Evolutionary conservation across 768 basidiomycete species (phyloP), one percentile per base, ranked within the genome.

Genomic region (Leccinum olivaceopallidum): DNA sequence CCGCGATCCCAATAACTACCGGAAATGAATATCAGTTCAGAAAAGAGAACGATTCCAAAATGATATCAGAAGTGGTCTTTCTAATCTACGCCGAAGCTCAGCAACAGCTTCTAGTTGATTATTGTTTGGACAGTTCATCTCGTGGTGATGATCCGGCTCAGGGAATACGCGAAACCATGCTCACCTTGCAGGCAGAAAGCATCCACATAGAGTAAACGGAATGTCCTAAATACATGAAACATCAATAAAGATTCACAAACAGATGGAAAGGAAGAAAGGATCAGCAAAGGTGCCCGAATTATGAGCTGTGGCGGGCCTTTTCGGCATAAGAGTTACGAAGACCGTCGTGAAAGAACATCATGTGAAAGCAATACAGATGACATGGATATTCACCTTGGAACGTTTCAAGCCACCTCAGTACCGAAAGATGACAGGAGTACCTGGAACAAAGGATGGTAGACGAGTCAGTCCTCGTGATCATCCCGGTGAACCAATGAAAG

Each of bases 281-380:
- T 90, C 88, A 90, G 89, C 63, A 50, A 77, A 85, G 89, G 85
- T 78, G 89, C 89, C 90, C 90, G 88, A 85, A 74, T 50, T 49
- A 81, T 92, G 90, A 92, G 90, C 90, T 92, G 86, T 90, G 87
- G 87, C 90, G 90, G 90, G 90, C 90, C 84, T 71, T 89, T 92
- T 92, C 90, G 90, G 87, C 89, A 91, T 76, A 60, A 65, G 73
- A 59, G 18, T 69, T 92, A 92, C 90, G 90, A 90, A 92, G 90
- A 92, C 90, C 90, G 90, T 92, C 90, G 90, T 92, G 89, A 63
- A 59, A 51, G 36, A 59, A 36, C 72, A 71, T 69, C 70, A 65
- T 59, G 7, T 8, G 48, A 42, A 44, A 3, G 42, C 16, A 20
- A 26, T 0, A 0, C 6, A 55, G n/a, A 6, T 8, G 6, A 36